phyloP scores from a whole-genome alignment of 345 rosid species.

The Euphorbia pulcherrima region DNA sequence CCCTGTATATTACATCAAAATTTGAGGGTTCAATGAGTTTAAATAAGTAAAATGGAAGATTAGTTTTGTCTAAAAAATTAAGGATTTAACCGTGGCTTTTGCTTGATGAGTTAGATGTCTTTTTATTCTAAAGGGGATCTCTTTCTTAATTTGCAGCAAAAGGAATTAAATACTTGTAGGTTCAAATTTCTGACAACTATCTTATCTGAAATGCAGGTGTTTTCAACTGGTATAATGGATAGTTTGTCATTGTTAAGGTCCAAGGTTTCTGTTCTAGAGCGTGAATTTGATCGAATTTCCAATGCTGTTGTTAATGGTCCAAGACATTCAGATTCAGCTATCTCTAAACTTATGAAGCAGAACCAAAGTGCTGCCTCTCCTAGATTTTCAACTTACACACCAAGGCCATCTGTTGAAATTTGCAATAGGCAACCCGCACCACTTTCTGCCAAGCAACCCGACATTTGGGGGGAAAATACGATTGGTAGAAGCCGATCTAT shows the following conservation, averaged over 20 bases:
- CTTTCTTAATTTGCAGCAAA: not conserved
- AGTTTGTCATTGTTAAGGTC: constrained; percentile 61
- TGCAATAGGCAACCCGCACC: constrained; percentile 44
- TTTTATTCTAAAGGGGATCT: not conserved
- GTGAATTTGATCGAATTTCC: constrained; percentile 55
- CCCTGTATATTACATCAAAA: too few species aligned
- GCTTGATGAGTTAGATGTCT: not conserved
- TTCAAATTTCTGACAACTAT: constrained; percentile 1
- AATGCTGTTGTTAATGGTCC: constrained; percentile 36
- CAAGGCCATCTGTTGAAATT: constrained; percentile 59
- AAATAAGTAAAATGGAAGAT: too few species aligned
- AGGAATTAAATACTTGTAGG: not conserved
- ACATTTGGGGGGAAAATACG: constrained; percentile 51
- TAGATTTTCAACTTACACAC: constrained; percentile 60
- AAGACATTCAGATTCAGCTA: constrained; percentile 36
- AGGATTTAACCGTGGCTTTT: too few species aligned
- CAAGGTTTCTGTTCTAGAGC: constrained; percentile 71
- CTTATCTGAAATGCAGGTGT: constrained; percentile 40
- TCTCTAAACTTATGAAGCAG: constrained; percentile 48
- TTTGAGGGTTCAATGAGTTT: not conserved
- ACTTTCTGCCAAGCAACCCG: constrained; percentile 41
- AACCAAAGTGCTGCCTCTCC: constrained; percentile 52
- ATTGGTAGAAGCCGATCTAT: constrained; percentile 43
- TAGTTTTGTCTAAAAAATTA: too few species aligned
- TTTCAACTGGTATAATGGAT: constrained; percentile 61